Evolutionary conservation across 148 eudicot genomes (phyloP), one percentile per base, ranked within the genome.

Genomic region (Silene conica): DNA sequence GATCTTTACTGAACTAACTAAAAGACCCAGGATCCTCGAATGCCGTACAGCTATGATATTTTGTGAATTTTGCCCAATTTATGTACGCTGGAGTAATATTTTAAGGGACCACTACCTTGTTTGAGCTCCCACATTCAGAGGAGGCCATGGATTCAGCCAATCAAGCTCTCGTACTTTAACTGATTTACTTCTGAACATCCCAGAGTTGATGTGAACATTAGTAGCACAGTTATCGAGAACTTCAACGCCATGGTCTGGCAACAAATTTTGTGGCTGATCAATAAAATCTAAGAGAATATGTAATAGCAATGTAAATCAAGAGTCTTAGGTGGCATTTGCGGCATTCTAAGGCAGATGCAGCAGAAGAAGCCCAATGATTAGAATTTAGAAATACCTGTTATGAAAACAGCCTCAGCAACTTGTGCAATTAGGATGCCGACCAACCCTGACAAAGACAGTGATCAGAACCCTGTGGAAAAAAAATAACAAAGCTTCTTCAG

Each of bases 111-210:
- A 16, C 70, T 80, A 81, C 83, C 83, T 81, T 63, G 57, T 26
- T 41, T 11, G 56, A 43, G 74, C 25, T 31, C 68, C 74, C 43
- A 76, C 54, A 41, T 73, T 70, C 57, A 67, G 28, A 69, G 83
- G 92, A 23, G 97, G 99, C 96, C 94, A 92, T 61, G 89, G 76
- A 54, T 76, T 79, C 74, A 72, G 84, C 99, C 99, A 96, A 80
- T 96, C 91, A 83, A 96, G 97, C 87, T 96, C 99, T 48, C 94
- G 92, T 50, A 92, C 97, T 83, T 80, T 84, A 75, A 89, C 85
- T 65, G 89, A 85, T 73, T 84, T 76, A 57, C 76, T 71, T 58
- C 80, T 76, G 63, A 87, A 80, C 19, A 81, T 41, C 73, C 75
- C 86, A 61, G 86, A 83, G 85, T 96, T 96, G 69, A 84, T 81